Evolutionary conservation across 139 green algal genomes (phyloP).

Genomic region (Mychonastes homosphaera): DNA sequence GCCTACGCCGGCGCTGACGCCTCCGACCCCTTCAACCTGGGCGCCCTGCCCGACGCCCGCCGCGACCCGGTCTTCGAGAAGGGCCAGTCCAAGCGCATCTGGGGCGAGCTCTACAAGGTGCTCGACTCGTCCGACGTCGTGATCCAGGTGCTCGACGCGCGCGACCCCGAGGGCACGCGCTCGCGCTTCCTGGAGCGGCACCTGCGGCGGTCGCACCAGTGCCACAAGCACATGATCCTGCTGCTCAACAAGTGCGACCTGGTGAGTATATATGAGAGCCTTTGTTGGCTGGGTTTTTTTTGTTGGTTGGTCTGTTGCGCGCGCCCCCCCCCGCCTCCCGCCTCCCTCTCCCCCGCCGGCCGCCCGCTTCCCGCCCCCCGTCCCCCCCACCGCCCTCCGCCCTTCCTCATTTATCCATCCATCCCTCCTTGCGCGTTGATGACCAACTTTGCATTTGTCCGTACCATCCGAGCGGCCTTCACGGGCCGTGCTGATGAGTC

Average conservation of each 20-base stretch:
- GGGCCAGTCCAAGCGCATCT: constrained; percentile 95
- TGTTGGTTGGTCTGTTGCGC: constrained; percentile 4
- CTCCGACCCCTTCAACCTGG: no score
- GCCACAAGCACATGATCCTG: constrained; percentile 98
- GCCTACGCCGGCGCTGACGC: no score
- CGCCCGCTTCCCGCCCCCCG: no score
- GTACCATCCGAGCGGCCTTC: constrained; percentile 47
- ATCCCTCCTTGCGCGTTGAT: constrained; percentile 34
- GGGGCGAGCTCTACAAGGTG: constrained; percentile 99
- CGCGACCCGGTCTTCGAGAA: constrained; percentile 76
- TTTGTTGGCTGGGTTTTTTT: no score
- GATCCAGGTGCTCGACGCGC: constrained; percentile 91
- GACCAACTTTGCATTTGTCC: constrained; percentile 36
- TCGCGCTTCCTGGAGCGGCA: constrained; percentile 89
- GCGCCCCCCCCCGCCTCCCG: no score
- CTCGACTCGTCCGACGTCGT: constrained; percentile 94
- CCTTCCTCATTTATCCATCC: no score
- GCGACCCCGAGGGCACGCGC: constrained; percentile 90
- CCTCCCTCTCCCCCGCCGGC: no score
- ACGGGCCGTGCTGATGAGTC: constrained; percentile 15
- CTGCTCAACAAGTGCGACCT: constrained; percentile 98
- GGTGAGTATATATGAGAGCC: no score
- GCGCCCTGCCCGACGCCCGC: not conserved
- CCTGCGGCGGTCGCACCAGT: constrained; percentile 73
- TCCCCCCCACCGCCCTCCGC: no score